Base-by-base conservation (phyloP, 2,329 filamentous ascomycete species). In the Parastagonospora nodorum region DNA sequence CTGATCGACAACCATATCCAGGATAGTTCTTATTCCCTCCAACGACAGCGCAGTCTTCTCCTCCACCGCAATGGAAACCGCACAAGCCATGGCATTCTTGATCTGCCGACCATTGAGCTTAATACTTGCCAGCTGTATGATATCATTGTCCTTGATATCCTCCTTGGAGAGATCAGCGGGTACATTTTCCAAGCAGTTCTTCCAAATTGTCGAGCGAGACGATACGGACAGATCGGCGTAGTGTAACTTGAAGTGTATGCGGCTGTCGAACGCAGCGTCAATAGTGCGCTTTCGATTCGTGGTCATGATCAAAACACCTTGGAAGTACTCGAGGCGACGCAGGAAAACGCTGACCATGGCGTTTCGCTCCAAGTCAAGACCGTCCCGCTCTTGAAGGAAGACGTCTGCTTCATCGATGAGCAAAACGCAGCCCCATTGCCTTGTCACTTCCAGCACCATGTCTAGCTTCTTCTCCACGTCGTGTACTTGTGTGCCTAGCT, bases 311-410 rank as follows among this genome's bases (percentile, higher is more conserved):
- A 95, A 74, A 48, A 95, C 93, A 4, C 90, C 91, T 67, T 93
- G 88, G 75, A 93, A 95, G 71, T 95, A 95, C 72, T 96, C 91
- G 0, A 96, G 78, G 50, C 92, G 81, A 0, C 90, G 85, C 2
- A 96, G 78, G 78, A 96, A 96, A 67, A 95, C 89, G 73, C 87
- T 89, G 52, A 95, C 90, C 2, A 93, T 83, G 0, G 89, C 88
- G 63, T 95, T 95, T 52, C 90, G 86, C 67, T 91, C 86, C 47
- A 94, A 86, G 64, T 94, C 89, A 53, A 89, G 84, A 66, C 89
- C 86, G 36, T 88, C 87, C 2, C 90, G 85, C 73, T 89, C 39
- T 51, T 61, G 50, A 40, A 65, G 45, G 43, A 67, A 69, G 9
- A 70, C 60, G 24, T 88, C 78, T 7, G 69, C 90, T 74, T 95